Conservation (phyloP, 768 basidiomycete species). For the Pulveroboletus sp. region DNA sequence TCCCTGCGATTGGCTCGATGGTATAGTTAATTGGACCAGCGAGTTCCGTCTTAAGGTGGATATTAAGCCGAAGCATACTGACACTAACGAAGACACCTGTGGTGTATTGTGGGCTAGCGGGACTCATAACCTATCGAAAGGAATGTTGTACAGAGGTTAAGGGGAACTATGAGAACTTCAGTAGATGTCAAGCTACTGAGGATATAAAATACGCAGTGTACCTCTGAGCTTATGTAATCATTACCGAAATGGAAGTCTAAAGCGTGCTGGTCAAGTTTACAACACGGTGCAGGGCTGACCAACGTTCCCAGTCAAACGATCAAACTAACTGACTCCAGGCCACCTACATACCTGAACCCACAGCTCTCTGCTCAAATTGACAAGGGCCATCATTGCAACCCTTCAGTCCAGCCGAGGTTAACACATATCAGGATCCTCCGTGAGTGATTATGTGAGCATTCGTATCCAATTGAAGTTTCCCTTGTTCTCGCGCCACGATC, state of each 20-base stretch:
- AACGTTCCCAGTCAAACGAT: too few species aligned
- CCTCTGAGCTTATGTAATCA: too few species aligned
- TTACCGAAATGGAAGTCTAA: too few species aligned
- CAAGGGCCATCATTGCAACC: constrained; percentile 13
- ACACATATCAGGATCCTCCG: constrained; percentile 4
- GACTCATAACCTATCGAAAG: too few species aligned
- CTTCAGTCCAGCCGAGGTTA: constrained; percentile 14
- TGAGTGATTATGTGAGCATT: constrained; percentile 12
- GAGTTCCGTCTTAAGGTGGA: constrained; percentile 10
- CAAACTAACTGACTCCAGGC: too few species aligned
- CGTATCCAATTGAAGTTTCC: constrained; percentile 21
- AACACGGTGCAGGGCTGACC: too few species aligned
- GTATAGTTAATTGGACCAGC: constrained; percentile 13
- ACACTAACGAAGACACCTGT: constrained; percentile 8
- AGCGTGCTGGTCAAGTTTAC: too few species aligned
- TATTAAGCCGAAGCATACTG: not conserved
- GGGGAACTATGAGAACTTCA: too few species aligned
- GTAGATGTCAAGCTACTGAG: too few species aligned
- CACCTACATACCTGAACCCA: constrained; percentile 13
- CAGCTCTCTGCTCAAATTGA: constrained; percentile 3
- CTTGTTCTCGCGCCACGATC: constrained; percentile 14
- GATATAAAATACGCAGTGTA: too few species aligned
- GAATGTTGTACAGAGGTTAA: too few species aligned
- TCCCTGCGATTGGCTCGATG: not conserved
- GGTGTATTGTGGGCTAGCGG: too few species aligned